Evolutionary conservation across 2,329 filamentous ascomycete species (phyloP).

Genomic region (Pyricularia pennisetigena): DNA sequence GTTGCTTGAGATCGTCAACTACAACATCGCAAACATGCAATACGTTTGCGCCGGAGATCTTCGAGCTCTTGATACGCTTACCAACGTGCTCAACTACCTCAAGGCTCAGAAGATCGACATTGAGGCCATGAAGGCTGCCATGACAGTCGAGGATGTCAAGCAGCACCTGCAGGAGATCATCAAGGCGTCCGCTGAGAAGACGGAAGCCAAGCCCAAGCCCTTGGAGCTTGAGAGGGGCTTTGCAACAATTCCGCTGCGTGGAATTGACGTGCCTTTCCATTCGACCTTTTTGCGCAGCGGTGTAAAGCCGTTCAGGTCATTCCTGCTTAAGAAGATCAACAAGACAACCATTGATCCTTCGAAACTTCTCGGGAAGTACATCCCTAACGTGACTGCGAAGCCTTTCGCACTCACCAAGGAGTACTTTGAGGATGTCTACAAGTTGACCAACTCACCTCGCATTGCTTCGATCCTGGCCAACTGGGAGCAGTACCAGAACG

Average conservation of each 20-base stretch:
- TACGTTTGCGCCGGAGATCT: slow-evolving; percentile 65
- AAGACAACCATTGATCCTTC: slow-evolving; percentile 96
- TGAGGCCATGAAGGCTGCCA: slow-evolving; percentile 76
- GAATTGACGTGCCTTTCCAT: slow-evolving; percentile 99
- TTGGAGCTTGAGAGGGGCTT: slow-evolving; percentile 89
- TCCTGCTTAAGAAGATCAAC: slow-evolving; percentile 99
- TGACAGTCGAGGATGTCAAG: slow-evolving; percentile 86
- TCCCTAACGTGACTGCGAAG: slow-evolving; percentile 93
- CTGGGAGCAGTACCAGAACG: slow-evolving; percentile 65
- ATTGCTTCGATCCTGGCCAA: slow-evolving; percentile 78
- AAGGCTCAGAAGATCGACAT: slow-evolving; percentile 98
- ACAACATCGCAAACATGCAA: slow-evolving; percentile 70
- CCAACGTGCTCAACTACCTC: slow-evolving; percentile 84
- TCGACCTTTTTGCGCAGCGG: slow-evolving; percentile 95
- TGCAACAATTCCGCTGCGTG: slow-evolving; percentile 90
- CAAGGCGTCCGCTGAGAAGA: slow-evolving; percentile 75
- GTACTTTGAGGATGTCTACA: slow-evolving; percentile 99
- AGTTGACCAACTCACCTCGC: slow-evolving; percentile 73
- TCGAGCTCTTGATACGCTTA: slow-evolving; percentile 60
- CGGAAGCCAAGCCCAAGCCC: slow-evolving; percentile 78
- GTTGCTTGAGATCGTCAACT: slow-evolving; percentile 98
- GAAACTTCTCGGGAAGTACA: slow-evolving; percentile 97
- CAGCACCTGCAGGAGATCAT: slow-evolving; percentile 86
- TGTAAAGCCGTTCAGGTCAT: slow-evolving; percentile 97
- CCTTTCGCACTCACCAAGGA: slow-evolving; percentile 95